Evolutionary conservation across 2,329 filamentous ascomycete species (phyloP).

Genomic region (Dactylellina cionopaga): DNA sequence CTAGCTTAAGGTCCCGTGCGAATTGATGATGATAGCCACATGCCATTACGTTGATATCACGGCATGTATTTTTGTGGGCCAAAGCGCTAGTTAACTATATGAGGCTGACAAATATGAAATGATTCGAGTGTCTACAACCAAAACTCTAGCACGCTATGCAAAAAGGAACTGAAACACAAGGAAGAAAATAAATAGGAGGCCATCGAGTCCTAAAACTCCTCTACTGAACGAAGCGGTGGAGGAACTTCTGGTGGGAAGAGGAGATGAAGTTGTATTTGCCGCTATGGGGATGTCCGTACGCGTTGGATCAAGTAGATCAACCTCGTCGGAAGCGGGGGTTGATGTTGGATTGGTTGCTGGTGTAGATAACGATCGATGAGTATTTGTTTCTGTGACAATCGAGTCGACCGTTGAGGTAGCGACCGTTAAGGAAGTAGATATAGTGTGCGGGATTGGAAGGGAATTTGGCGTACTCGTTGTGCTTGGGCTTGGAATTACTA

Average conservation of each 20-base stretch:
- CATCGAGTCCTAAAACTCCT: not conserved
- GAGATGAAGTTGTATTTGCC: conserved; percentile 23
- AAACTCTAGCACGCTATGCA: conserved; percentile 20
- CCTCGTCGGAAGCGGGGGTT: conserved; percentile 8
- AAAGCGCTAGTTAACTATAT: too few relatives aligned
- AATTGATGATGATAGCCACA: too few relatives aligned
- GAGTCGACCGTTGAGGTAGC: not conserved
- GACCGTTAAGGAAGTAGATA: not conserved
- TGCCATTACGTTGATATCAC: too few relatives aligned
- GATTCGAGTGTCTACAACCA: too few relatives aligned
- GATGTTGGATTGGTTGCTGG: conserved; percentile 10
- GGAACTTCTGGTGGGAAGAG: conserved; percentile 6
- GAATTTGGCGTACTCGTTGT: conserved; percentile 31
- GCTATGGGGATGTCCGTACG: conserved; percentile 12
- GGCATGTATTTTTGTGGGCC: too few relatives aligned
- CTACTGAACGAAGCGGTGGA: not conserved
- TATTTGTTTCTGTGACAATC: not conserved
- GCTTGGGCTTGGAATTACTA: not conserved
- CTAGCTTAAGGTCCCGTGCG: too few relatives aligned
- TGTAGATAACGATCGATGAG: conserved; percentile 18
- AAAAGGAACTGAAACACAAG: not conserved
- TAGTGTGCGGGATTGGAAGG: not conserved
- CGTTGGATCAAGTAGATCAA: not conserved
- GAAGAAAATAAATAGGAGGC: not conserved
- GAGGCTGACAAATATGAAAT: not conserved